These are phyloP conservation scores for Calonectria naviculata DNA, from an alignment of 2,329 filamentous ascomycete species.

Conservation along the genomic window DNA sequence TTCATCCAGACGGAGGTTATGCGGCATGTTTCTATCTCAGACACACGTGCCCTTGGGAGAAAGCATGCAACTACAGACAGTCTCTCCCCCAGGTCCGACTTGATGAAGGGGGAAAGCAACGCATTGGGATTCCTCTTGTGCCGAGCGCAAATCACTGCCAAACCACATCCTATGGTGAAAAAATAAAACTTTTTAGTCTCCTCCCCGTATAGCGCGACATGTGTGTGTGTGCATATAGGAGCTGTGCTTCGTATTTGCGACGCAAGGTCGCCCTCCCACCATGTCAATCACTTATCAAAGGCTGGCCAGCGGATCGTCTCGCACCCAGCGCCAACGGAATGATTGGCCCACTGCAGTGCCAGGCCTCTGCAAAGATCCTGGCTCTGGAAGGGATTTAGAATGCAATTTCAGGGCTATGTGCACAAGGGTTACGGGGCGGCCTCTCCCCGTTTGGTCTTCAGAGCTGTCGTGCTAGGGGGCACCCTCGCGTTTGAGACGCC, in stretches of 20 bases:
- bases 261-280: constrained; percentile 14
- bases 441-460: background rate
- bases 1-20: background rate
- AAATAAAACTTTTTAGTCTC: background rate
- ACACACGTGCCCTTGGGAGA: background rate
- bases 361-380: constrained; percentile 23
- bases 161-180: no score
- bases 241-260: constrained; percentile 13
- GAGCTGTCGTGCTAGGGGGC: background rate
- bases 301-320: constrained; percentile 21
- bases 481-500: background rate
- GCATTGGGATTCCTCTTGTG: background rate
- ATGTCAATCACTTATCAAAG: constrained; percentile 15
- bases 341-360: constrained; percentile 26
- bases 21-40: constrained; percentile 2
- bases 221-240: background rate
- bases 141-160: background rate
- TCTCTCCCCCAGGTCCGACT: background rate
- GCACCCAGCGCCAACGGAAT: constrained; percentile 31
- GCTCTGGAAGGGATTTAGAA: constrained; percentile 27
- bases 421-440: background rate
- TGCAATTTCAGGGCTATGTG: constrained; percentile 27
- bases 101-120: background rate
- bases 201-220: background rate
- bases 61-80: background rate